These are phyloP conservation scores for Trichophyton verrucosum DNA, from an alignment of 2,329 filamentous ascomycete species.

Conservation along the genomic window DNA sequence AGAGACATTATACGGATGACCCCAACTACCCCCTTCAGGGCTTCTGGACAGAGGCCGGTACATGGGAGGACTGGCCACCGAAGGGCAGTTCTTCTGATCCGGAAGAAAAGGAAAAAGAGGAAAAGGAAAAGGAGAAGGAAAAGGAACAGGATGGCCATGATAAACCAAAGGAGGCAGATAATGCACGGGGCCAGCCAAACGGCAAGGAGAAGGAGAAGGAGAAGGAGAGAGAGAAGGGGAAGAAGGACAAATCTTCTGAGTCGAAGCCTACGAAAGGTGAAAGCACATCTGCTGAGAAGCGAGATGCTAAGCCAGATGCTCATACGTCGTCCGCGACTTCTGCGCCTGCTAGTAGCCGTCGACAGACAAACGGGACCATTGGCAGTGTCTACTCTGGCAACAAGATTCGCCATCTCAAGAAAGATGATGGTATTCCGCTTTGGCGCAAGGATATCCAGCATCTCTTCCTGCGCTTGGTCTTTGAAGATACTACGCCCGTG, in stretches of 20 bases:
- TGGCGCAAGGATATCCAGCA: slow-evolving; percentile 58
- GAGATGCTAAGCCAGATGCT: background rate
- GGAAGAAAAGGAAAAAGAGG: background rate
- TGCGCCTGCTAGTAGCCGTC: slow-evolving; percentile 39
- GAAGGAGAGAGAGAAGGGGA: no score
- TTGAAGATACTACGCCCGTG: slow-evolving; percentile 50
- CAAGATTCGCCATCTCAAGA: slow-evolving; percentile 55
- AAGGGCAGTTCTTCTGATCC: slow-evolving; percentile 22
- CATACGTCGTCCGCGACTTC: background rate
- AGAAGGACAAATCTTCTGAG: background rate
- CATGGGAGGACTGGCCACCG: slow-evolving; percentile 14
- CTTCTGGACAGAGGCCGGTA: slow-evolving; percentile 6
- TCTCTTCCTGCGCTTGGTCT: slow-evolving; percentile 51
- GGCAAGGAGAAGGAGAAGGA: background rate
- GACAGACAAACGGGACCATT: slow-evolving; percentile 53
- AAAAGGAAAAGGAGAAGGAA: background rate
- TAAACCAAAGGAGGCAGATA: no score
- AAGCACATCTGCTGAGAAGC: background rate
- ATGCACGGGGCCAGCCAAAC: background rate
- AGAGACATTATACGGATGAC: slow-evolving; percentile 11
- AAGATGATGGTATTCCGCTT: slow-evolving; percentile 53
- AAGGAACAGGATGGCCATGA: background rate
- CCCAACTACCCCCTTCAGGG: slow-evolving; percentile 6
- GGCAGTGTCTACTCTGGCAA: slow-evolving; percentile 56
- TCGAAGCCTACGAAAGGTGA: background rate